A percentile compares a stretch with the other conserved stretches of the same genome.
phyloP scores from a whole-genome alignment of 768 basidiomycete species.

The Boletus rufocinnamomeus region DNA sequence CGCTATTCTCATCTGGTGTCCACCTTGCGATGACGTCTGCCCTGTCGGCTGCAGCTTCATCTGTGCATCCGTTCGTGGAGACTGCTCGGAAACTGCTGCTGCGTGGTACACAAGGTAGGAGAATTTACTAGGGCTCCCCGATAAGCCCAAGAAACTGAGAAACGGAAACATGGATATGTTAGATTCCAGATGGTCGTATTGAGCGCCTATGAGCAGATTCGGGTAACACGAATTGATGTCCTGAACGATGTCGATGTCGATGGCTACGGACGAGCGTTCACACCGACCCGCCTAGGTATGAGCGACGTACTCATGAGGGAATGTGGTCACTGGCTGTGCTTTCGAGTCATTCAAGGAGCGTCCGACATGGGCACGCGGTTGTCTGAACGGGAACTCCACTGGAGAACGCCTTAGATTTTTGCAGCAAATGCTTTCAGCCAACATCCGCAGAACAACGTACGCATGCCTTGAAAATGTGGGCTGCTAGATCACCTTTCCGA shows the following conservation, averaged over 20 bases:
- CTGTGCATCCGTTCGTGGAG: slow-evolving; percentile 48
- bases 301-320: not conserved
- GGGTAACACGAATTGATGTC: slow-evolving; percentile 39
- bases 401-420: slow-evolving; percentile 76
- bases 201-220: slow-evolving; percentile 47
- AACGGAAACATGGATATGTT: not conserved
- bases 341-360: slow-evolving; percentile 77
- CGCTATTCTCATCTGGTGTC: slow-evolving; percentile 61
- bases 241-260: slow-evolving; percentile 45
- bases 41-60: slow-evolving; percentile 48
- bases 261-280: slow-evolving; percentile 47
- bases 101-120: slow-evolving; percentile 47
- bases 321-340: not conserved
- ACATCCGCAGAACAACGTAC: slow-evolving; percentile 51
- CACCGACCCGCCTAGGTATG: slow-evolving; percentile 43
- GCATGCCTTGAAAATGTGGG: slow-evolving; percentile 23
- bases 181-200: slow-evolving; percentile 43
- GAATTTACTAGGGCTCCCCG: not conserved
- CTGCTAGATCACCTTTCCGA: slow-evolving; percentile 29
- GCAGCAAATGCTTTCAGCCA: slow-evolving; percentile 70
- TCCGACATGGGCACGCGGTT: slow-evolving; percentile 73
- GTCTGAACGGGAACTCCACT: slow-evolving; percentile 74
- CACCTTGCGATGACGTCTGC: slow-evolving; percentile 54
- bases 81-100: slow-evolving; percentile 46
- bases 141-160: not conserved